phyloP scores from a whole-genome alignment of 208 protist genomes.

The Tritrichomonas musculus region DNA sequence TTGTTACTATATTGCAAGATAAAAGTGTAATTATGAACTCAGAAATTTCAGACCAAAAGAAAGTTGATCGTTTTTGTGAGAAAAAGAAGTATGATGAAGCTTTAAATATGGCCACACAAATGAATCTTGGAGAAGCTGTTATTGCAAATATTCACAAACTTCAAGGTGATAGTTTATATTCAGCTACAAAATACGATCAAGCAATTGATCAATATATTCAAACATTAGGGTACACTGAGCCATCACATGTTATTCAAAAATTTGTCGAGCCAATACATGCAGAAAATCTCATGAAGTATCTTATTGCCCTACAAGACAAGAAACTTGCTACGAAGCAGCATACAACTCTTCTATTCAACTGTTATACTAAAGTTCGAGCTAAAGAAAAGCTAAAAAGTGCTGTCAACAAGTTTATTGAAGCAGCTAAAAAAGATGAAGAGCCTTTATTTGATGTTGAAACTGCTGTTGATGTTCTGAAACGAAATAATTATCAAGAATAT shows the following conservation, averaged over 20 bases:
- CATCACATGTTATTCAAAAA: conserved; percentile 30
- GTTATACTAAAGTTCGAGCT: neutral
- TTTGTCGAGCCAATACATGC: conserved; percentile 10
- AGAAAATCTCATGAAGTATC: neutral
- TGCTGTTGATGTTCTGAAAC: neutral
- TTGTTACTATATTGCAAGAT: neutral
- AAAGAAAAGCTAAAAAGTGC: neutral
- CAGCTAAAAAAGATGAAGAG: neutral
- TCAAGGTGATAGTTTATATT: neutral
- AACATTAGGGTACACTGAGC: neutral
- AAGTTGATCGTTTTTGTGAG: neutral
- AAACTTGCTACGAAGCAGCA: neutral
- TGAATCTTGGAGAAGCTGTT: neutral
- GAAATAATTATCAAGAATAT: neutral
- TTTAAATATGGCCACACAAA: neutral
- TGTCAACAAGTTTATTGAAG: neutral
- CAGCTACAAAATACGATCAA: neutral
- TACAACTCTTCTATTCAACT: conserved; percentile 24
- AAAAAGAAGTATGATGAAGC: neutral
- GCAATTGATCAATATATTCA: conserved; percentile 2
- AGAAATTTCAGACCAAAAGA: neutral
- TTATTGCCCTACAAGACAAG: neutral
- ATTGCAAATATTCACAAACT: neutral
- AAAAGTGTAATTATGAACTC: neutral
- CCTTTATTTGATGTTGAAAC: conserved; percentile 14